These are phyloP conservation scores for Aspergillus proliferans DNA, from an alignment of 2,329 filamentous ascomycete species.

Conservation along the genomic window DNA sequence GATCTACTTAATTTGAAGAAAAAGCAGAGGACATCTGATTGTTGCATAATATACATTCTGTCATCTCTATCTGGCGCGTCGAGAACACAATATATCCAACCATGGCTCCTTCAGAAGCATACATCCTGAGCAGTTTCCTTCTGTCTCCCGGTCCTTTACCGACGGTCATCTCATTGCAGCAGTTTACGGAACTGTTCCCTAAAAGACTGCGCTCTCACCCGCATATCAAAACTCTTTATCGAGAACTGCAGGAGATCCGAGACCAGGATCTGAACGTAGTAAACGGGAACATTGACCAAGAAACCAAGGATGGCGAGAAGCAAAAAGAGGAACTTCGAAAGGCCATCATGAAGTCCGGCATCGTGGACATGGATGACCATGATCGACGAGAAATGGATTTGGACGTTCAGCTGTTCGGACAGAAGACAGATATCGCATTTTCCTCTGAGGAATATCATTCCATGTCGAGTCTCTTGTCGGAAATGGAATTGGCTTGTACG, in stretches of 20 bases:
- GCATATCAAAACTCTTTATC: conserved; percentile 65
- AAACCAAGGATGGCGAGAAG: conserved; percentile 29
- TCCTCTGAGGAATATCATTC: conserved; percentile 50
- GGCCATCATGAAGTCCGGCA: conserved; percentile 23
- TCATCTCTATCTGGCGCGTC: background rate
- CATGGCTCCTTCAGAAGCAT: conserved; percentile 69
- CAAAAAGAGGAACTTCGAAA: conserved; percentile 35
- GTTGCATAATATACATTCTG: too few relatives aligned
- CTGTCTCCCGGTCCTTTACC: conserved; percentile 69
- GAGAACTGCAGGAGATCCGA: conserved; percentile 70
- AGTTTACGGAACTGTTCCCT: conserved; percentile 74
- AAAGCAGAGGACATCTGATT: too few relatives aligned
- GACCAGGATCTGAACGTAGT: conserved; percentile 63
- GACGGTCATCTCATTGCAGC: conserved; percentile 63
- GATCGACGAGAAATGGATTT: conserved; percentile 38
- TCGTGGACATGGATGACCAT: conserved; percentile 25
- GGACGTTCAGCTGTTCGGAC: conserved; percentile 56
- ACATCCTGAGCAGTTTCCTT: conserved; percentile 71
- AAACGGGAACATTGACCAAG: conserved; percentile 44
- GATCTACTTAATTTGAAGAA: too few relatives aligned
- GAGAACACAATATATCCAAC: conserved; percentile 8
- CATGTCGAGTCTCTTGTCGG: conserved; percentile 58
- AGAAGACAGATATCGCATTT: conserved; percentile 25
- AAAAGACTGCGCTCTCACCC: conserved; percentile 58
- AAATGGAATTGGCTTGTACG: conserved; percentile 60